Percentiles rank a stretch among this genome's conserved stretches.
Evolutionary conservation across 495 filamentous ascomycete genomes (phyloP).

Genomic region (Astrocystis sublimbata): DNA sequence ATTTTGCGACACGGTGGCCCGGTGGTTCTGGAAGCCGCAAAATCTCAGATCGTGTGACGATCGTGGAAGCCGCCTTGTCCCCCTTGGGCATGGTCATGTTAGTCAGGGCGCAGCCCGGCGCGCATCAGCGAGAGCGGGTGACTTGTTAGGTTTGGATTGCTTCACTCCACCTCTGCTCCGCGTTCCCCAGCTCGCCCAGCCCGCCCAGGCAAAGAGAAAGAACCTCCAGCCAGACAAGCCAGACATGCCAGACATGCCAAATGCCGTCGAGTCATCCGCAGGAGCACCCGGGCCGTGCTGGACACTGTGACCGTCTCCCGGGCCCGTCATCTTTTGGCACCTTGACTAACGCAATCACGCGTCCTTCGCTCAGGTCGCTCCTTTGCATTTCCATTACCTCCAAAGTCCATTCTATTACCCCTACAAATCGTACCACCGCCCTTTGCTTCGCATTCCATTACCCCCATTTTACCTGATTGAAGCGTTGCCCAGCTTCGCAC

Average conservation of each 20-base stretch:
- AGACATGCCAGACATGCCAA: not conserved
- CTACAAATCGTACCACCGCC: too few species aligned
- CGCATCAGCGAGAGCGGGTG: conserved; percentile 14
- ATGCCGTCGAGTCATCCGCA: conserved; percentile 14
- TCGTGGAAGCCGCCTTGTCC: conserved; percentile 15
- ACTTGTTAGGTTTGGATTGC: conserved; percentile 12
- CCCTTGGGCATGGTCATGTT: conserved; percentile 17
- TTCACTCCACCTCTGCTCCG: conserved; percentile 14
- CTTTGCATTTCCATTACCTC: conserved; percentile 27
- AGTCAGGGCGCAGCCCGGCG: conserved; percentile 8
- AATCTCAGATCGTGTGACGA: conserved; percentile 22
- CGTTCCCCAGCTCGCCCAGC: conserved; percentile 4
- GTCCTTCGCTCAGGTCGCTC: conserved; percentile 10
- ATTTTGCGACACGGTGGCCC: conserved; percentile 19
- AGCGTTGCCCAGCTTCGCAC: conserved; percentile 29
- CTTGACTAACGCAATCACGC: conserved; percentile 19
- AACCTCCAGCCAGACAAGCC: too few species aligned
- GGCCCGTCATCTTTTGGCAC: conserved; percentile 2
- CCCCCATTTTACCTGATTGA: conserved; percentile 40
- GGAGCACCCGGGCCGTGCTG: conserved; percentile 14
- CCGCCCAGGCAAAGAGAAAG: too few species aligned
- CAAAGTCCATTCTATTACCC: conserved; percentile 23
- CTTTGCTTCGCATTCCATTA: conserved; percentile 31
- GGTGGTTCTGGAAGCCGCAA: conserved; percentile 23
- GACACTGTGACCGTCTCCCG: conserved; percentile 12